Evolutionary conservation across 2,329 filamentous ascomycete genomes (phyloP), one percentile per base, ranked within the genome.

Genomic region (Aureobasidium sp.): DNA sequence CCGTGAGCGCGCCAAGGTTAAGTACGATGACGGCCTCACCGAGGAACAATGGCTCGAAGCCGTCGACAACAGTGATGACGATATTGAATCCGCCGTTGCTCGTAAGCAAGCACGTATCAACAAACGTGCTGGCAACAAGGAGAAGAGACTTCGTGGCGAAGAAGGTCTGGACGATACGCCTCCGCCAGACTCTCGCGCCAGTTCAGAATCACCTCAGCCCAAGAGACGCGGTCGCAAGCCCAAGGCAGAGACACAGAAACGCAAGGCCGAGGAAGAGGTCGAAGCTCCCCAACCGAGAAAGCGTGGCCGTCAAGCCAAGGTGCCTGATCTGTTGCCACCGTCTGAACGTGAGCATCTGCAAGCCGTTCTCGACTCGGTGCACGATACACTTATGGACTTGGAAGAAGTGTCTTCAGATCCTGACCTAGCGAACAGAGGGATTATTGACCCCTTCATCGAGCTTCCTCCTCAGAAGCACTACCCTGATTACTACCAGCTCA

Each of bases 31-130:
- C 71, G 94, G 95, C 59, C 85, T 99, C 34, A 97, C 94, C 0
- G 95, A 99, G 77, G 94, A 99, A 78, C 95, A 99, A 75, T 99
- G 94, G 94, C 84, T 97, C 57, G 93, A 96, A 80, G 94, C 94
- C 60, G 93, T 99, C 36, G 94, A 99, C 72, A 93, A 96, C 64
- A 92, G 97, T 56, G 94, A 99, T 1, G 94, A 99, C 72, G 87
- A 86, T 0, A 92, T 96, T 34, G 94, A 97, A 72, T 92, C 91
- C 60, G 94, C 94, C 2, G 92, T 95, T 41, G 89, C 90, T 39
- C 87, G 94, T 44, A 97, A 97, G 71, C 87, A 92, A 72, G 90
- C 90, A 5, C 86, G 89, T 59, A 90, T 92, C 67, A 90, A 91
- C 65, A 90, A 87, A 73, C 87, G 92, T 39, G 86, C 89, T 57